Evolutionary conservation across 176 grass and related monocot genomes (phyloP), one percentile per base, ranked within the genome.

Genomic region (Raddia distichophylla): DNA sequence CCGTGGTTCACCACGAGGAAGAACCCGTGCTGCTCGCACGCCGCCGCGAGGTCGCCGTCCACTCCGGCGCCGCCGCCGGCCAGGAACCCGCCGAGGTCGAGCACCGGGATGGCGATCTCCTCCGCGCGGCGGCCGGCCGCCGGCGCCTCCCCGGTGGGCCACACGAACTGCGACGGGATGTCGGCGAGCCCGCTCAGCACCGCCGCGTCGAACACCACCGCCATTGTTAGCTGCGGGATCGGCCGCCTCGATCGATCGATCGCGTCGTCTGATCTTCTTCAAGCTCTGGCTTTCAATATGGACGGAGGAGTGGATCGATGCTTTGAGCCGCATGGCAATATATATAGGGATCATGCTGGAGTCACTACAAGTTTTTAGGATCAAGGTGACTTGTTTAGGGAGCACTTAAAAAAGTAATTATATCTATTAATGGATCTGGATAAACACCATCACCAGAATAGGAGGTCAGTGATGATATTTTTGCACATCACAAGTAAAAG

Each of bases 1-100:
- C 90, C 92, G 55, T 95, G 90, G 79, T 88, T 89, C 3, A 84
- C 88, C 43, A 98, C 95, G 70, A 91, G 92, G 58, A 98, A 98
- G 81, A 98, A 93, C 0, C 95, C 95, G 67, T 98, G 95, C 10
- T 8, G 81, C 74, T 89, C 59, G 88, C 92, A 94, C 59, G 90
- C 90, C 11, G 67, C 89, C 27, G 27, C 72, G 6, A 98, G 75
- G 1, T 76, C 74, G 46, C 14, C 10, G 42, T 45, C 66, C 34
- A 11, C 20, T 20, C 86, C 54, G 18, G 3, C 69, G 3, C 14
- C 57, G 13, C 77, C 76, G 32, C 60, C 77, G 5, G 64, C 60
- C 19, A 82, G 37, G 80, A 92, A 87, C 58, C 0, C 67, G 18
- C 46, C 71, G 16, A 98, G 88, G 82, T 98, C 90, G 11, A 98